Base-by-base conservation (phyloP, 768 basidiomycete genomes). In the Kwoniella pini region DNA sequence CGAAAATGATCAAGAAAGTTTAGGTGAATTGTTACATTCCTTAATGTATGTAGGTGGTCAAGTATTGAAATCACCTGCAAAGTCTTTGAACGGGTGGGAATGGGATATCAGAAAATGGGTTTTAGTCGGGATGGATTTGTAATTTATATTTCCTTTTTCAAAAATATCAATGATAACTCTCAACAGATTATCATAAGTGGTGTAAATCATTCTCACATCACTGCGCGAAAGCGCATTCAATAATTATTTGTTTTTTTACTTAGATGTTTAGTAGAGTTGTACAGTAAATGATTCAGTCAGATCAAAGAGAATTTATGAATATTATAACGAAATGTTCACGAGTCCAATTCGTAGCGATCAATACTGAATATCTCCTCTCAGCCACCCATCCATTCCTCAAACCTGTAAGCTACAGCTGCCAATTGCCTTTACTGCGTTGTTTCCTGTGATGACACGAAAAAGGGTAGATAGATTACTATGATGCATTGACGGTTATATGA, bases 21-120 rank as follows among this genome's bases (percentile, higher is more conserved):
- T 78, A 43, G 56, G 66, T 4, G 73, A 72, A 38, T 48, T 75
- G 26, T 55, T 78, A 5, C 77, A 78, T 60, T 67, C 70, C 4
- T 46, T 78, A 51, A 74, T 76, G 62, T 78, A 76, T 54, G 71
- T 70, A 15, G 77, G 77, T 6, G 75, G 75, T 0, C 67, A 65
- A 31, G 70, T 78, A 12, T 39, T 76, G 26, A 62, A 63, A 42
- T 50, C 48, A 21, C 67, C 64, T 22, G 71, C 70, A 4, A 64
- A 56, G 2, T 55, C 71, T 33, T 64, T 70, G 24, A 66, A 71
- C 2, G 75, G 71, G 0, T 74, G 67, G 56, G 73, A 70, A 21
- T 79, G 72, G 72, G 75, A 77, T 59, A 55, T 63, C n/a, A 67
- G 40, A 48, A 62, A 64, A 51, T 79, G 75, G 77, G 75, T 77